Percentiles rank a stretch among this genome's conserved stretches.
Conservation (phyloP, 106 monocot species). For the Phalaenopsis equestris region DNA sequence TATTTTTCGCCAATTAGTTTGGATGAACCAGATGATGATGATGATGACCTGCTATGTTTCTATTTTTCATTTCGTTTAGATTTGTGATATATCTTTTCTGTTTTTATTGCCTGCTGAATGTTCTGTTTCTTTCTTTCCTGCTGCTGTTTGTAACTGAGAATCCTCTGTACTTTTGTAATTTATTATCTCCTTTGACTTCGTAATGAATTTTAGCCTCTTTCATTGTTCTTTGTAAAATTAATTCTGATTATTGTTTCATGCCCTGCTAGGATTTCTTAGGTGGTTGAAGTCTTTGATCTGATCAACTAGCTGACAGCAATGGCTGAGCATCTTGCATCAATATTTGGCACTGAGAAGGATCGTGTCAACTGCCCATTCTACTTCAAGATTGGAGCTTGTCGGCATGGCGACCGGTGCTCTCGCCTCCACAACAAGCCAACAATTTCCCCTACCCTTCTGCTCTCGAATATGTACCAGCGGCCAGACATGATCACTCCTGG, state of each 20-base stretch:
- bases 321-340: constrained; percentile 76
- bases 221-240: not conserved
- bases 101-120: too few relatives aligned
- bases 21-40: not conserved
- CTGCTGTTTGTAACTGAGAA: not conserved
- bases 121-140: not conserved
- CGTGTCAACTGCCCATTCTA: constrained; percentile 78
- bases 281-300: not conserved
- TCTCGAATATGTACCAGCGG: constrained; percentile 77
- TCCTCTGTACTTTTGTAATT: not conserved
- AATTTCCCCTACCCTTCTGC: constrained; percentile 61
- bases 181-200: not conserved
- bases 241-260: not conserved
- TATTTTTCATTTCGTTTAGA: not conserved
- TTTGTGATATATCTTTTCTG: not conserved
- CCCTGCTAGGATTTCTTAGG: not conserved
- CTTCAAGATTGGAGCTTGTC: constrained; percentile 75
- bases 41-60: not conserved
- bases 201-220: not conserved
- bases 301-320: constrained; percentile 10
- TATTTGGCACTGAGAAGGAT: constrained; percentile 77
- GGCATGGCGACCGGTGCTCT: constrained; percentile 66
- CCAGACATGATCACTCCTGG: constrained; percentile 74
- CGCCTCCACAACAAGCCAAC: constrained; percentile 65
- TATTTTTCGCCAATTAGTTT: not conserved